Base-by-base conservation (phyloP, 805 yeast species). In the Torulaspora microellipsoides region DNA sequence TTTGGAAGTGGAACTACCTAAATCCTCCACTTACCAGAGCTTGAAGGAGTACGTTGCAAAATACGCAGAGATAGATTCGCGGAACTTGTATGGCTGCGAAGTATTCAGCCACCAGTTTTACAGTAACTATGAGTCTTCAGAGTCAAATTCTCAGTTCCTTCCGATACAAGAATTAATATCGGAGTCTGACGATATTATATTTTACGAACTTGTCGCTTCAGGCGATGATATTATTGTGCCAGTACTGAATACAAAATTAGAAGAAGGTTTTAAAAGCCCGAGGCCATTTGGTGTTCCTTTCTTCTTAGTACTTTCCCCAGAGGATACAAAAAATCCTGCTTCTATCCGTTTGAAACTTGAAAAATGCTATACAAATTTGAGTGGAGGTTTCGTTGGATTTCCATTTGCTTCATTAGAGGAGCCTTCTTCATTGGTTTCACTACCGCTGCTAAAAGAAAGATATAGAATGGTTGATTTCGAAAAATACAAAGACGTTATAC, bases 251-350 rank as follows among this genome's bases (percentile, higher is more conserved):
- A 67, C 76, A 0, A 56, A 59, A 46, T 62, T 33, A 56, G 72
- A 52, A 58, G 70, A 53, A 64, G 71, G 60, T 43, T 68, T 43
- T 66, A 67, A 41, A 52, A 58, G 66, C 10, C 69, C 73, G 0
- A 71, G 71, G 34, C 64, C 80, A 1, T 85, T 88, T 65, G 95
- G 89, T 1, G 60, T 81, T 1, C 98, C 98, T 2, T 78, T 87
- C 53, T 81, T 89, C 52, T 69, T 89, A 25, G 72, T 80, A 0
- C 55, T 88, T 10, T 40, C 72, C 1, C 67, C 69, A 29, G 70
- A 69, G 1, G 91, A 85, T 31, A 61, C 72, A 4, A 54, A 56
- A 2, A 80, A 86, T 17, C 80, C 76, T 56, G 83, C 82, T 5
- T 55, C 62, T 1, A 78, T 89, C 7, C 66, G 83, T 50, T 58